A percentile compares a stretch with the other conserved stretches of the same genome.
Evolutionary conservation across 2,329 filamentous ascomycete genomes (phyloP).

Genomic region (Alternaria sp.): DNA sequence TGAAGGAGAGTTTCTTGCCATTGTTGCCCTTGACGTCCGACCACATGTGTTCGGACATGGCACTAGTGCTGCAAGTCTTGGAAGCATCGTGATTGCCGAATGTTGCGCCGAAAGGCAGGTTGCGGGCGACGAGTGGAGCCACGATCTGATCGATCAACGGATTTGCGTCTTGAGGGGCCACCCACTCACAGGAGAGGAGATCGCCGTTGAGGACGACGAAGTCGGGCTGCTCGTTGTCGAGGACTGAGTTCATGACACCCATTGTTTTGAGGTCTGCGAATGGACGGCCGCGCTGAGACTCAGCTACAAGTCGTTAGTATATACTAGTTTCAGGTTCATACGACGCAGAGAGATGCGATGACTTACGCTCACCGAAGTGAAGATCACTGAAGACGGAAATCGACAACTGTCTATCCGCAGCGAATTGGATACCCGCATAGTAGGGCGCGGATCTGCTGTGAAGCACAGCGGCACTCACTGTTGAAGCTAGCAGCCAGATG

Average conservation of each 20-base stretch:
- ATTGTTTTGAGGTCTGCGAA: constrained; percentile 64
- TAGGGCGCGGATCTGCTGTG: constrained; percentile 10
- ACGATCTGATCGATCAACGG: constrained; percentile 32
- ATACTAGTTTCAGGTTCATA: not conserved
- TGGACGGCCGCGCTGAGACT: constrained; percentile 8
- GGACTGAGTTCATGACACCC: constrained; percentile 63
- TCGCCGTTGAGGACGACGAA: constrained; percentile 76
- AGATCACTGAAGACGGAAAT: constrained; percentile 71
- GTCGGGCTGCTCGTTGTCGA: constrained; percentile 63
- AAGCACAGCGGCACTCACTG: constrained; percentile 8
- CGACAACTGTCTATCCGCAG: constrained; percentile 51
- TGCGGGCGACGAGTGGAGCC: constrained; percentile 59
- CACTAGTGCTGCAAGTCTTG: constrained; percentile 31
- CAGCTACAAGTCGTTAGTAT: constrained; percentile 18
- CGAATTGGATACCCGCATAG: constrained; percentile 35
- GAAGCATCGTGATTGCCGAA: constrained; percentile 73
- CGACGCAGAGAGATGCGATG: constrained; percentile 31
- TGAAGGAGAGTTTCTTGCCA: constrained; percentile 53
- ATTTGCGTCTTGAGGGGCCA: constrained; percentile 24
- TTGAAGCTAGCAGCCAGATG: constrained; percentile 16
- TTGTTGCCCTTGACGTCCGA: constrained; percentile 55
- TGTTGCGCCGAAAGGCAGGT: constrained; percentile 68
- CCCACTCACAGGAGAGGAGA: constrained; percentile 69
- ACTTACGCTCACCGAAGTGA: constrained; percentile 72
- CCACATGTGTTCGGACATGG: constrained; percentile 35